These are phyloP conservation scores for Nakaseomyces kungkrabaensis DNA, from an alignment of 1,139 yeast genomes.

Conservation along the genomic window DNA sequence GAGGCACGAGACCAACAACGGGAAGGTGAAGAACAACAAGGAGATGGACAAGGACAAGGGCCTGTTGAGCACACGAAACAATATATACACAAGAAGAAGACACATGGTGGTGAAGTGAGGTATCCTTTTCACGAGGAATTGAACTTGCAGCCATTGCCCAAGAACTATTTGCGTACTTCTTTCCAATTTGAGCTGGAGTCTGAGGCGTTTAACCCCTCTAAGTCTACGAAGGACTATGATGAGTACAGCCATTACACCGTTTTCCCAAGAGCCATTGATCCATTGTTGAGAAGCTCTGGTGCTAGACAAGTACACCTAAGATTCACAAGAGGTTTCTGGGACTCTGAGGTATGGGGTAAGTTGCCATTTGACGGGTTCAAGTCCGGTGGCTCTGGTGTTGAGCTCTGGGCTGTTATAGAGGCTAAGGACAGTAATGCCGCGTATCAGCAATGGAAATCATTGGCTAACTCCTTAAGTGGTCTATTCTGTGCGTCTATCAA, in stretches of 20 bases:
- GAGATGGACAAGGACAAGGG: background rate
- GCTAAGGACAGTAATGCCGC: constrained; percentile 50
- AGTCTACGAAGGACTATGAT: constrained; percentile 16
- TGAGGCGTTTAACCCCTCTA: constrained; percentile 31
- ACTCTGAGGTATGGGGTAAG: constrained; percentile 77
- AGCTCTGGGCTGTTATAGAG: constrained; percentile 78
- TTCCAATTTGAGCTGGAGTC: constrained; percentile 52
- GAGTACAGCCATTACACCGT: constrained; percentile 49
- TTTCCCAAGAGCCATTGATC: constrained; percentile 77
- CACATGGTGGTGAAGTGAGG: constrained; percentile 2
- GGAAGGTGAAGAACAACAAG: background rate
- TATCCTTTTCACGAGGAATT: constrained; percentile 52
- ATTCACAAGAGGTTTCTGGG: constrained; percentile 96
- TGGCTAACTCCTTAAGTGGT: constrained; percentile 77
- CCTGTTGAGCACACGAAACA: background rate
- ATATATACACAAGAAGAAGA: background rate
- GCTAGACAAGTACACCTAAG: constrained; percentile 73
- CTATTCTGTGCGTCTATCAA: constrained; percentile 92
- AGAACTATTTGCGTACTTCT: constrained; percentile 56
- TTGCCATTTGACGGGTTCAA: constrained; percentile 61
- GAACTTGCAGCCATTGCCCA: constrained; percentile 56
- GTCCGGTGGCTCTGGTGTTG: constrained; percentile 95
- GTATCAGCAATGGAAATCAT: constrained; percentile 52
- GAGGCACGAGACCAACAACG: background rate
- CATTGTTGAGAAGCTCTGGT: constrained; percentile 56